These are phyloP conservation scores for Corniculantispora saksenae DNA, from an alignment of 2,329 filamentous ascomycete genomes.

Conservation along the genomic window DNA sequence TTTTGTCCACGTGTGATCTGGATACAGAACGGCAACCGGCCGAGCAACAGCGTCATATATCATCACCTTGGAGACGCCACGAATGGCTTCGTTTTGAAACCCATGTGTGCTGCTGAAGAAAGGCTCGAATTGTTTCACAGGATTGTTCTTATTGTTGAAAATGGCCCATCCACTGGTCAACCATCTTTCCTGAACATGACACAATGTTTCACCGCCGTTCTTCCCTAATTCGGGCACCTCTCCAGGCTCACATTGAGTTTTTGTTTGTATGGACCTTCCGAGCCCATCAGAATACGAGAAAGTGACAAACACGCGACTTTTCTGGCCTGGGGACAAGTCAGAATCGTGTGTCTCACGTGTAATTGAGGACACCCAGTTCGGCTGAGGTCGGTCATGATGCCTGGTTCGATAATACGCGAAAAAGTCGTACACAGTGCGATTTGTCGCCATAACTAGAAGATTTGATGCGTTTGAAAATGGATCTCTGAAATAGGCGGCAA, in stretches of 20 bases:
- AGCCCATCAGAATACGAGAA: constrained; percentile 15
- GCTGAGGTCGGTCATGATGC: constrained; percentile 6
- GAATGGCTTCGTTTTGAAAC: constrained; percentile 17
- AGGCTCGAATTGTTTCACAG: constrained; percentile 25
- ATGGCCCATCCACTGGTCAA: constrained; percentile 24
- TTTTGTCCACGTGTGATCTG: constrained; percentile 27
- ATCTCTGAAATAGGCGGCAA: constrained; percentile 1
- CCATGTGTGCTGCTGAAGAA: constrained; percentile 23
- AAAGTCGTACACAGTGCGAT: constrained; percentile 12
- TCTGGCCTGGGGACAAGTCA: not conserved
- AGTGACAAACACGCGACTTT: constrained; percentile 8
- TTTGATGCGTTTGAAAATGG: not conserved
- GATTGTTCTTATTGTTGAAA: constrained; percentile 27
- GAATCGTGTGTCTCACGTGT: constrained; percentile 12
- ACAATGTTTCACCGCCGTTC: not conserved
- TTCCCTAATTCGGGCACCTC: no score
- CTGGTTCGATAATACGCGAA: constrained; percentile 15
- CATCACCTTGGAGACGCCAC: constrained; percentile 17
- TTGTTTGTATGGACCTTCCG: constrained; percentile 15
- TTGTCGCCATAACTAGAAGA: constrained; percentile 1
- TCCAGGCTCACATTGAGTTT: constrained; percentile 15
- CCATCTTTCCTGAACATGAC: constrained; percentile 21
- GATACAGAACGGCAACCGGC: constrained; percentile 20
- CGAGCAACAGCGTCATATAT: constrained; percentile 23
- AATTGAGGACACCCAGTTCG: constrained; percentile 14